These are phyloP conservation scores for Emmonsiellopsis sp. DNA, from an alignment of 2,329 filamentous ascomycete species.

Conservation along the genomic window DNA sequence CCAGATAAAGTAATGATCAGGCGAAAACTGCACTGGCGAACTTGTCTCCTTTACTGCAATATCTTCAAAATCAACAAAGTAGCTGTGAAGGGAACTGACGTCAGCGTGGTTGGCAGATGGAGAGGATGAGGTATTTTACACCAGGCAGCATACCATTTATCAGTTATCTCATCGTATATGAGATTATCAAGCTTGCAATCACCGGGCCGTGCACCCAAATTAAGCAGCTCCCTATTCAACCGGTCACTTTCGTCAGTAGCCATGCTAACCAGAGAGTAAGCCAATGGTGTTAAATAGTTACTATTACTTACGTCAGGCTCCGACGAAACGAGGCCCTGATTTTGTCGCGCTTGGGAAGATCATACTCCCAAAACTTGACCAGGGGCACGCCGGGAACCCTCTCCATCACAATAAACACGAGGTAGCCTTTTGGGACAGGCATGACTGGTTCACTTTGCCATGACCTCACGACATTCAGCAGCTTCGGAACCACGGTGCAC, in stretches of 20 bases:
- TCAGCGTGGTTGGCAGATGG: background rate
- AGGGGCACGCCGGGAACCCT: background rate
- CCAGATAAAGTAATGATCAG: background rate
- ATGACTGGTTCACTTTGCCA: background rate
- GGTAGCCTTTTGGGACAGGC: background rate
- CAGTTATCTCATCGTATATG: background rate
- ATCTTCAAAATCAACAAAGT: background rate
- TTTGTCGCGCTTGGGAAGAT: background rate
- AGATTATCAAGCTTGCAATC: conserved; percentile 1
- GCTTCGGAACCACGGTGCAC: background rate
- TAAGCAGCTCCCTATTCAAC: background rate
- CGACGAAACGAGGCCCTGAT: background rate
- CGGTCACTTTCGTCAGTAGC: background rate
- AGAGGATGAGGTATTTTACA: background rate
- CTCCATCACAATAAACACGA: background rate
- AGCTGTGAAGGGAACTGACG: background rate
- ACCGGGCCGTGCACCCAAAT: background rate
- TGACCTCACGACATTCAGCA: background rate
- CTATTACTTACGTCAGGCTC: background rate
- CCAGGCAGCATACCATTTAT: background rate
- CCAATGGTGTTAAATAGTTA: background rate
- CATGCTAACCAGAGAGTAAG: background rate
- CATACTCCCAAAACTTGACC: background rate
- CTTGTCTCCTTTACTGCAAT: background rate
- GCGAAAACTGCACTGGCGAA: background rate